phyloP scores from a whole-genome alignment of 2,329 filamentous ascomycete species.

The Exophiala spinifera region DNA sequence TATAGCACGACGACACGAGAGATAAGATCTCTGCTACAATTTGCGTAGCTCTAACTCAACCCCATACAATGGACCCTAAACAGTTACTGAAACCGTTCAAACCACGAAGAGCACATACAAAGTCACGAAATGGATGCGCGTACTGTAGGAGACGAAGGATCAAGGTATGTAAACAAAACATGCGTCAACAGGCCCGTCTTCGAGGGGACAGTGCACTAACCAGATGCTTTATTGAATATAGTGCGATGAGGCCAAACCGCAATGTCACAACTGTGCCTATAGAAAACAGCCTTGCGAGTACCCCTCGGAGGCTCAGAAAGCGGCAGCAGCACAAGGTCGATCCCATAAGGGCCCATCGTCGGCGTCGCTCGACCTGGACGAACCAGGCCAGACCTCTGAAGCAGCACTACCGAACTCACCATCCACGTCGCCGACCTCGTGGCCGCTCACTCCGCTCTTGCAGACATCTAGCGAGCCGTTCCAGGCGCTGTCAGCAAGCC shows the following conservation, averaged over 20 bases:
- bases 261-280: slow-evolving; percentile 5
- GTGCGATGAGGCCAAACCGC: slow-evolving; percentile 11
- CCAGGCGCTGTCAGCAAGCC: not conserved
- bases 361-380: not conserved
- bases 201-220: too few species aligned
- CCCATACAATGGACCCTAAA: not conserved
- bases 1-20: too few species aligned
- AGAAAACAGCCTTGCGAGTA: slow-evolving; percentile 9
- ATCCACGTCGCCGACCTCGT: too few species aligned
- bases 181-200: too few species aligned
- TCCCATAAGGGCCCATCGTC: not conserved
- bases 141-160: slow-evolving; percentile 14
- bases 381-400: too few species aligned
- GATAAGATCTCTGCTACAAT: too few species aligned
- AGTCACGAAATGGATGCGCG: slow-evolving; percentile 15
- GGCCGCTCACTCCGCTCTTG: not conserved
- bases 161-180: too few species aligned
- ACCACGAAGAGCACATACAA: slow-evolving; percentile 12
- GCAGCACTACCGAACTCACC: too few species aligned
- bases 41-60: too few species aligned
- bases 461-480: not conserved
- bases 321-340: too few species aligned
- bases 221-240: not conserved
- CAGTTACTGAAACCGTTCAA: slow-evolving; percentile 6
- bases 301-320: not conserved